These are phyloP conservation scores for Nigrospora sphaerica DNA, from an alignment of 2,329 filamentous ascomycete species.

Conservation along the genomic window DNA sequence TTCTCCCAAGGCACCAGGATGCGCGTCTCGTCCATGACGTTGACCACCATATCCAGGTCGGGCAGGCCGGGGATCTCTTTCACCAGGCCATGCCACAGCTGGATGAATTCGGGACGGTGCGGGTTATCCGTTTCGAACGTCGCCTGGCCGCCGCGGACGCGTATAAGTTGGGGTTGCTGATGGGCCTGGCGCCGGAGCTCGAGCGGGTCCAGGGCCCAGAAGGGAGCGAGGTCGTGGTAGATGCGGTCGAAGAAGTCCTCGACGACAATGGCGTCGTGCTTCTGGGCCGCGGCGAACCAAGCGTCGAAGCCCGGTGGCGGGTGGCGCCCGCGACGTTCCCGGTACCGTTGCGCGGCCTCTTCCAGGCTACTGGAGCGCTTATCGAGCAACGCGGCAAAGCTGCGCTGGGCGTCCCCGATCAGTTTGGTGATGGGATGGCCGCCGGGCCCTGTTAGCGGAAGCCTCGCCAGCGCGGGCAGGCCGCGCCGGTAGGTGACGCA, in stretches of 20 bases:
- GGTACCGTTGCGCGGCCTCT: slow-evolving; percentile 47
- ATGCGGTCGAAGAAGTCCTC: slow-evolving; percentile 60
- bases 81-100: slow-evolving; percentile 43
- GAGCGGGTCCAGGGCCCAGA: slow-evolving; percentile 46
- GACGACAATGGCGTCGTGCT: slow-evolving; percentile 44
- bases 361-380: slow-evolving; percentile 39
- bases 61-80: slow-evolving; percentile 46
- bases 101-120: slow-evolving; percentile 33
- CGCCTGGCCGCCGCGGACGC: slow-evolving; percentile 37
- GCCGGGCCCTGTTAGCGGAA: slow-evolving; percentile 1
- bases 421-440: slow-evolving; percentile 41
- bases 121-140: slow-evolving; percentile 26
- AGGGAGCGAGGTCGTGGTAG: slow-evolving; percentile 54
- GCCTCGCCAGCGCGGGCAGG: background rate
- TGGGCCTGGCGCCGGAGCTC: slow-evolving; percentile 30
- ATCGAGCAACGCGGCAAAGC: slow-evolving; percentile 31
- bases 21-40: slow-evolving; percentile 57
- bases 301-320: slow-evolving; percentile 55
- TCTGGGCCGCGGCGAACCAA: slow-evolving; percentile 48
- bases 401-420: slow-evolving; percentile 34
- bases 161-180: slow-evolving; percentile 34
- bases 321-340: slow-evolving; percentile 47
- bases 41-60: slow-evolving; percentile 62
- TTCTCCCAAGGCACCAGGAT: slow-evolving; percentile 52
- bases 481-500: background rate